Evolutionary conservation across 2,329 filamentous ascomycete genomes (phyloP).

Genomic region (Epichloe aotearoae): DNA sequence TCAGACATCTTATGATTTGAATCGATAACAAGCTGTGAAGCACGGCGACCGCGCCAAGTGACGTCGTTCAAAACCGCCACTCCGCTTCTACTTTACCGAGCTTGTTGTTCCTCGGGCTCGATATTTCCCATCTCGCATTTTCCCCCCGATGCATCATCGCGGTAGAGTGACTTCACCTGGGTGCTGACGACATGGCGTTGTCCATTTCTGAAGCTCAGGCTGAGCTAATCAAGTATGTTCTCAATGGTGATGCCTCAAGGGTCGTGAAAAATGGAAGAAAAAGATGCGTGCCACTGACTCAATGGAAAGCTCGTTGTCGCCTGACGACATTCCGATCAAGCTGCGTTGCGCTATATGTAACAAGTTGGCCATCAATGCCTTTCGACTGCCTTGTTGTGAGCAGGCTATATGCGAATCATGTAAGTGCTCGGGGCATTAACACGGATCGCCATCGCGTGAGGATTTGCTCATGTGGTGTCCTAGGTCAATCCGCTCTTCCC

Average conservation of each 20-base stretch:
- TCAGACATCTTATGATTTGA: conserved; percentile 5
- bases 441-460: background rate
- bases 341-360: conserved; percentile 89
- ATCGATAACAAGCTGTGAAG: background rate
- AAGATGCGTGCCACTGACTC: conserved; percentile 7
- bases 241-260: background rate
- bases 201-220: conserved; percentile 37
- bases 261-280: background rate
- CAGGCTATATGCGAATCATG: conserved; percentile 87
- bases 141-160: conserved; percentile 7
- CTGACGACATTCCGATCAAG: conserved; percentile 89
- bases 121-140: background rate
- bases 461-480: conserved; percentile 2
- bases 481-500: conserved; percentile 63
- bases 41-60: conserved; percentile 1
- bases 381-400: conserved; percentile 86
- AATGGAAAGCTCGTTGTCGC: conserved; percentile 51
- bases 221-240: conserved; percentile 42
- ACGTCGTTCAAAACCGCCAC: background rate
- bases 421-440: conserved; percentile 24
- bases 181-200: conserved; percentile 20
- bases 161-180: conserved; percentile 6
- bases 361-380: conserved; percentile 80
- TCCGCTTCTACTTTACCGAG: background rate
- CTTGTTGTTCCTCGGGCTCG: background rate